Evolutionary conservation across 805 yeast species (phyloP), one percentile per base, ranked within the genome.

Genomic region (Candida pseudofarinosa): DNA sequence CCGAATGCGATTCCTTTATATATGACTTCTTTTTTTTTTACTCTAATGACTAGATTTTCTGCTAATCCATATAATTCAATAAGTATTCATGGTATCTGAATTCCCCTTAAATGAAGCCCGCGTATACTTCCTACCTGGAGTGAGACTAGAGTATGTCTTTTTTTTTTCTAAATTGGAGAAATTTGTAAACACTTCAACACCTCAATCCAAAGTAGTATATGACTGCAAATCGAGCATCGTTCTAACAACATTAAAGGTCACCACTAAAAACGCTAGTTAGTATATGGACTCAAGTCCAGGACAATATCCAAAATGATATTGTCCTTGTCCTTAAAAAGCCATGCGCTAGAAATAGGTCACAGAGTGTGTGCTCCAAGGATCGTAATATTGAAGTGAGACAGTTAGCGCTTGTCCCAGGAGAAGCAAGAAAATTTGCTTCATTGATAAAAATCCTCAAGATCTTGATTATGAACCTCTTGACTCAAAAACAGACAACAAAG

Each of bases 401-500:
- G 19, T 46, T 43, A 18, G 33, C 44, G 7, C 26, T 30, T 19
- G 28, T 34, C 23, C 40, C 37, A 19, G 19, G 35, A 19, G 49
- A 46, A 15, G 28, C 41, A 4, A 38, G 44, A n/a, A 37, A 37
- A 18, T 46, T 46, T 33, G 39, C 46, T 10, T 23, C 49, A 10
- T 30, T 46, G 4, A 28, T 43, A n/a, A 46, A 41, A 18, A 23
- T 40, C 4, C 18, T 46, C 18, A 37, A 39, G 35, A 16, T 36
- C 18, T 34, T 46, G 19, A 40, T 40, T 7, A 33, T 33, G 15
- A 46, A 46, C 15, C 43, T 46, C 18, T 15, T 20, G 7, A 35
- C 40, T 18, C 28, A 43, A 1, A 42, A 41, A 13, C 31, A 49
- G 1, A 64, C 74, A 1, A 71, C 86, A 1, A 68, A 69, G 41